A percentile compares a stretch with the other conserved stretches of the same genome.
These are phyloP conservation scores for Arctium lappa DNA, from an alignment of 129 eudicot species.

Conservation along the genomic window DNA sequence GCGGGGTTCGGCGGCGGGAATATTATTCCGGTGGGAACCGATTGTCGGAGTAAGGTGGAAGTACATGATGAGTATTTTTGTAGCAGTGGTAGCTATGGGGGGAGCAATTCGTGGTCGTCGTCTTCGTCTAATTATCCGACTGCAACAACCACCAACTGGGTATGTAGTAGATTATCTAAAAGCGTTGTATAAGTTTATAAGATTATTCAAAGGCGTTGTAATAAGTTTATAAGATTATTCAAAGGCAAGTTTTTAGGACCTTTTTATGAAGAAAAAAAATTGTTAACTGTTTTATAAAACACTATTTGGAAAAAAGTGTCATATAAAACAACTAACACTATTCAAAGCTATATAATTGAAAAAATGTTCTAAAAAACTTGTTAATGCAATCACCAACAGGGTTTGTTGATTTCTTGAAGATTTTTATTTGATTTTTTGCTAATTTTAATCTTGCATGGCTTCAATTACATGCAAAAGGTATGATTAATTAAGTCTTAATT, in stretches of 20 bases:
- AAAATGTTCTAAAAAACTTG: too few relatives aligned
- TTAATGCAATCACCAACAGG: constrained; percentile 23
- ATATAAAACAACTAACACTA: too few relatives aligned
- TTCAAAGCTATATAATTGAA: too few relatives aligned
- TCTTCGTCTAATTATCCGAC: background rate
- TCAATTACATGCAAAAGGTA: background rate
- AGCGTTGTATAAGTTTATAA: too few relatives aligned
- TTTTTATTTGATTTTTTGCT: background rate
- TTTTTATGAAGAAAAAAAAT: too few relatives aligned
- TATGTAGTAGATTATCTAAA: background rate
- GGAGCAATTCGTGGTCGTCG: constrained; percentile 34
- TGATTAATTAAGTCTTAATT: background rate
- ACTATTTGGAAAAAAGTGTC: too few relatives aligned
- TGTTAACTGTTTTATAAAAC: too few relatives aligned
- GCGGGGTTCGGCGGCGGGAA: background rate
- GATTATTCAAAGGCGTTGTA: too few relatives aligned
- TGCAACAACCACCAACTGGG: constrained; percentile 38
- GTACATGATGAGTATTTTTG: constrained; percentile 19
- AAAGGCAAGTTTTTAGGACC: too few relatives aligned
- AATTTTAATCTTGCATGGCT: constrained; percentile 7
- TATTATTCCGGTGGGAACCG: constrained; percentile 1
- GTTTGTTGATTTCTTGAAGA: constrained; percentile 23
- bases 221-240: too few relatives aligned
- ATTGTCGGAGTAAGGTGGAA: constrained; percentile 18
- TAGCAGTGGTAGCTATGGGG: constrained; percentile 23